A percentile compares a stretch with the other conserved stretches of the same genome.
Conservation (phyloP, 345 rosid species). For the sweet orange (Citrus sinensis) region DNA sequence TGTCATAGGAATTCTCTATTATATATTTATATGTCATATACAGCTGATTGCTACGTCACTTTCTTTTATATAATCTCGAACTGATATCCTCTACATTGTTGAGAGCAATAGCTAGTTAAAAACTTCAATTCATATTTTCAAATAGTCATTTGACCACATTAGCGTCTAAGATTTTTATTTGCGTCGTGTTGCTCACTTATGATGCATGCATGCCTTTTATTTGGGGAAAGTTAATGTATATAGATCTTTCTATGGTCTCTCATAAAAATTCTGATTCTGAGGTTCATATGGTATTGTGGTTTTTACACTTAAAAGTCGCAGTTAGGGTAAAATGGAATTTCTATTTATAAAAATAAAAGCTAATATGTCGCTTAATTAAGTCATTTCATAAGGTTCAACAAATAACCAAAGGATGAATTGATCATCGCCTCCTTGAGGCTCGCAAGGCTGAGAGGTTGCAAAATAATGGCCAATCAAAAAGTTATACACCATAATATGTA, state of each 20-base stretch:
- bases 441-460: neutral
- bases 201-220: neutral
- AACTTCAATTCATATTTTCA: neutral
- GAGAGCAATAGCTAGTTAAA: no score
- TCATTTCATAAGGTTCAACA: neutral
- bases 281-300: neutral
- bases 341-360: no score
- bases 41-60: neutral
- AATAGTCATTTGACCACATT: neutral
- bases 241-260: no score
- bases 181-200: neutral
- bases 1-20: neutral
- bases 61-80: neutral
- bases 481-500: neutral
- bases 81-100: no score
- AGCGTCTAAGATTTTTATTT: neutral
- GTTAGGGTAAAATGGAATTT: neutral
- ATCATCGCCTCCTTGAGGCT: neutral
- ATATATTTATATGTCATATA: neutral
- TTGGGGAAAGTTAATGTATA: neutral
- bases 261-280: neutral
- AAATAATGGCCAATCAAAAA: neutral
- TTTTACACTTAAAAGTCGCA: no score
- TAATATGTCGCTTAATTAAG: neutral
- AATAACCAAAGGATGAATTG: neutral